These are phyloP conservation scores for Canavalia gladiata DNA, from an alignment of 306 rosid species.

Conservation along the genomic window DNA sequence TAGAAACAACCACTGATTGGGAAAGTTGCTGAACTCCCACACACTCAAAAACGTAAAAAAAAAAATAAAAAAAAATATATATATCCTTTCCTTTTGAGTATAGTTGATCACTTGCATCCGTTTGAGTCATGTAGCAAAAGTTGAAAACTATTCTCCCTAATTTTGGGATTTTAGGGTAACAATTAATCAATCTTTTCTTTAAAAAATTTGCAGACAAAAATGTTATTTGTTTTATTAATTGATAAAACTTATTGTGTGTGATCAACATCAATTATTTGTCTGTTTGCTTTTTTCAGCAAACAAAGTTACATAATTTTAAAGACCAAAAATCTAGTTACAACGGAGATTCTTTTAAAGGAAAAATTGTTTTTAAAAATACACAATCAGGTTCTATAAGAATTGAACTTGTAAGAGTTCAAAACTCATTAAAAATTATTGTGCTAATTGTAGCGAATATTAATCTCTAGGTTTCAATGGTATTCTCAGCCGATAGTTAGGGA, in stretches of 20 bases:
- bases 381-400: neutral
- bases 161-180: conserved; percentile 8
- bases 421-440: neutral
- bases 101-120: neutral
- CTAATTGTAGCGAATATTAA: too few relatives aligned
- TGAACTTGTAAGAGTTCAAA: neutral
- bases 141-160: neutral
- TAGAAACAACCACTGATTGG: conserved; percentile 10
- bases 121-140: neutral
- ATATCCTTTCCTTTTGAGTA: neutral
- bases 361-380: too few relatives aligned
- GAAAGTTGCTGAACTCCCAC: conserved; percentile 14
- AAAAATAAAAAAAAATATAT: neutral
- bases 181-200: neutral
- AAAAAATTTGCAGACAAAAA: neutral
- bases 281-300: too few relatives aligned
- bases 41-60: neutral
- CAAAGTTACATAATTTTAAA: too few relatives aligned
- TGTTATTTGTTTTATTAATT: neutral
- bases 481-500: too few relatives aligned
- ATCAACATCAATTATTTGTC: neutral
- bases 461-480: too few relatives aligned
- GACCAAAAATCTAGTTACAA: too few relatives aligned
- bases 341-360: too few relatives aligned
- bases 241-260: neutral